Conservation (phyloP, 441 rosid species). For the Aquilaria agallochum region DNA sequence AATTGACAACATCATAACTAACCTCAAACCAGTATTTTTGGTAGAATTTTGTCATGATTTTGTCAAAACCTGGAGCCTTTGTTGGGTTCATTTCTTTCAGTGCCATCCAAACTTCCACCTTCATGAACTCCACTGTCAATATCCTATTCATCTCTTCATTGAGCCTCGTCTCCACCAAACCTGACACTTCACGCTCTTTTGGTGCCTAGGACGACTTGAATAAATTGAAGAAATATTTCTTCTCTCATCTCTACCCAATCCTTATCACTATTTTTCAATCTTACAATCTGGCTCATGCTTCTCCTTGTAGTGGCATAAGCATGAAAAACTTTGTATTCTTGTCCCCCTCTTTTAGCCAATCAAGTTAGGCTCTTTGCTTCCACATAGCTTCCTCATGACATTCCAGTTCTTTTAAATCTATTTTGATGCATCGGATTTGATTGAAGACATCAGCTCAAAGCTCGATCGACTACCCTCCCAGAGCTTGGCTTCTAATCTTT, state of each 20-base stretch:
- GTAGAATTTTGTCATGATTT: background rate
- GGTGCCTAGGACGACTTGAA: background rate
- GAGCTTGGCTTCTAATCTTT: too few species aligned
- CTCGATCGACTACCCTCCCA: too few species aligned
- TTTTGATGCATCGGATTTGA: too few species aligned
- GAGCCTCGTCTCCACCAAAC: background rate
- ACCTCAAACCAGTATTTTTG: background rate
- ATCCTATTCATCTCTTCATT: background rate
- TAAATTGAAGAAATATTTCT: background rate
- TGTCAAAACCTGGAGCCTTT: background rate
- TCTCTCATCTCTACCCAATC: background rate
- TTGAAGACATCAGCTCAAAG: too few species aligned
- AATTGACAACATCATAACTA: background rate
- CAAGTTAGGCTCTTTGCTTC: too few species aligned
- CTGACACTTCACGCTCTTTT: background rate
- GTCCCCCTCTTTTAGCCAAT: background rate
- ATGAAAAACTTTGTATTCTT: background rate
- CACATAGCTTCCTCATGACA: too few species aligned
- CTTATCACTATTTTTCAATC: too few species aligned
- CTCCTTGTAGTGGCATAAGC: background rate
- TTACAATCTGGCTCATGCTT: too few species aligned
- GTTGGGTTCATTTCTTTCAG: background rate
- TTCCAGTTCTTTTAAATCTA: too few species aligned
- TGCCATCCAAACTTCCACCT: background rate
- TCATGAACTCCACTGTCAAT: background rate